phyloP scores from a whole-genome alignment of 1,284 basidiomycete genomes.

The Dichomitus squalens region DNA sequence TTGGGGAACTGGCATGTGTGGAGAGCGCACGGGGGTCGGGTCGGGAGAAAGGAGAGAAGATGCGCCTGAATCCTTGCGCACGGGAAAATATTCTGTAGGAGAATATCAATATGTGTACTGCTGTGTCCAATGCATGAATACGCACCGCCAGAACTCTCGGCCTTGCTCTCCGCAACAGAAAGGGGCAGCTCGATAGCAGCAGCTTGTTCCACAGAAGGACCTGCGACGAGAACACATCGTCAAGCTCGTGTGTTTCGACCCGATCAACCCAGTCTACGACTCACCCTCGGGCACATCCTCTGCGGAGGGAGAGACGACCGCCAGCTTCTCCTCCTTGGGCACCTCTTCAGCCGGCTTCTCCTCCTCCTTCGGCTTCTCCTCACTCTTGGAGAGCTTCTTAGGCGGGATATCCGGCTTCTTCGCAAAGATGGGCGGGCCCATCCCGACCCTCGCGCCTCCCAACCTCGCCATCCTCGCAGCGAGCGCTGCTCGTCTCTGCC shows the following conservation, averaged over 20 bases:
- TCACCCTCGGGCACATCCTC: constrained; percentile 9
- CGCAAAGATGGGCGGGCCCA: constrained; percentile 71
- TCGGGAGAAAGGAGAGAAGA: constrained; percentile 40
- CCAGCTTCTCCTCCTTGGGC: constrained; percentile 16
- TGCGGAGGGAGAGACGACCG: neutral
- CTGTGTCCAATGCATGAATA: neutral
- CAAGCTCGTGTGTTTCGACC: neutral
- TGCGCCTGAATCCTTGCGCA: constrained; percentile 23
- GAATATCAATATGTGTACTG: neutral
- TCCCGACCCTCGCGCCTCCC: constrained; percentile 84
- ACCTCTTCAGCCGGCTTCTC: constrained; percentile 14
- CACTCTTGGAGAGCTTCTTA: constrained; percentile 43
- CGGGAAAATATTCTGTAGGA: constrained; percentile 27
- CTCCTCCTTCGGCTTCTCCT: constrained; percentile 19
- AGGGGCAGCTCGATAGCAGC: constrained; percentile 4
- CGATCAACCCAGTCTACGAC: neutral
- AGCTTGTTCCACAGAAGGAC: constrained; percentile 9
- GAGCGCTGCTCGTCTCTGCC: constrained; percentile 76
- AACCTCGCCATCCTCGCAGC: constrained; percentile 90
- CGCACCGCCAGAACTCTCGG: neutral
- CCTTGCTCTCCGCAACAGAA: neutral
- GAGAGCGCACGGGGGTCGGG: constrained; percentile 35
- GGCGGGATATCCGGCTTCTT: constrained; percentile 47
- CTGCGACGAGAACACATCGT: neutral
- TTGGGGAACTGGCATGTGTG: constrained; percentile 76